phyloP scores from a whole-genome alignment of 2,329 filamentous ascomycete species.

The Fusarium sp. region DNA sequence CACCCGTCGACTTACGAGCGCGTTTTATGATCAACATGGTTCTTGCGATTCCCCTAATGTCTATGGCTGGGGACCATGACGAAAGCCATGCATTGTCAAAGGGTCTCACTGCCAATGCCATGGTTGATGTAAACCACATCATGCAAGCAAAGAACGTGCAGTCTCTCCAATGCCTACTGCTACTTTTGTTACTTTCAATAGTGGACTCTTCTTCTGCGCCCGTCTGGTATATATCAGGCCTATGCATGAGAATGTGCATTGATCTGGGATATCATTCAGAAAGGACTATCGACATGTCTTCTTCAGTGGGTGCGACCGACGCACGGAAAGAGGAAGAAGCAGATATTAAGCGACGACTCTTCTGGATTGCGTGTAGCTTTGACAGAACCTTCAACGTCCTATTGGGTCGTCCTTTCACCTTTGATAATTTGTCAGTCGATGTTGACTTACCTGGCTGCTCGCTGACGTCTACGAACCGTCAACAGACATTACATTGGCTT shows the following conservation, averaged over 20 bases:
- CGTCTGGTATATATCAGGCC: conserved; percentile 17
- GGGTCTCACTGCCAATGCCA: conserved; percentile 6
- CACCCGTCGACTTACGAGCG: not conserved
- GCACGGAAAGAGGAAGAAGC: not conserved
- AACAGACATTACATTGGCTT: conserved; percentile 14
- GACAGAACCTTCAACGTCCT: conserved; percentile 18
- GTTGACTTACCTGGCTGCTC: not conserved
- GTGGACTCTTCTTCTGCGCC: conserved; percentile 10
- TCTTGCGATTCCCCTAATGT: conserved; percentile 6
- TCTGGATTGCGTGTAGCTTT: conserved; percentile 12
- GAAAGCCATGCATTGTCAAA: conserved; percentile 7
- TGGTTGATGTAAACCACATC: conserved; percentile 1
- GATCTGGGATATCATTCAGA: conserved; percentile 18
- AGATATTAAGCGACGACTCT: conserved; percentile 13
- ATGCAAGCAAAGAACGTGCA: conserved; percentile 22
- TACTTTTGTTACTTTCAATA: conserved; percentile 5
- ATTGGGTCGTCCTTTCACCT: conserved; percentile 10
- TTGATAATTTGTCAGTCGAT: conserved; percentile 7
- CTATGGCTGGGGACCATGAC: conserved; percentile 6
- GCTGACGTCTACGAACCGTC: not conserved
- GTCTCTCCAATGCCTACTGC: conserved; percentile 10
- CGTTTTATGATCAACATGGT: conserved; percentile 28
- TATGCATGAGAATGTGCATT: conserved; percentile 26
- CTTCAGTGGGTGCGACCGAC: rapidly evolving
- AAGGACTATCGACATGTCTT: not conserved